Percentiles rank a stretch among this genome's conserved stretches.
Conservation (phyloP, 2,329 filamentous ascomycete genomes). For the Fusarium redolens region DNA sequence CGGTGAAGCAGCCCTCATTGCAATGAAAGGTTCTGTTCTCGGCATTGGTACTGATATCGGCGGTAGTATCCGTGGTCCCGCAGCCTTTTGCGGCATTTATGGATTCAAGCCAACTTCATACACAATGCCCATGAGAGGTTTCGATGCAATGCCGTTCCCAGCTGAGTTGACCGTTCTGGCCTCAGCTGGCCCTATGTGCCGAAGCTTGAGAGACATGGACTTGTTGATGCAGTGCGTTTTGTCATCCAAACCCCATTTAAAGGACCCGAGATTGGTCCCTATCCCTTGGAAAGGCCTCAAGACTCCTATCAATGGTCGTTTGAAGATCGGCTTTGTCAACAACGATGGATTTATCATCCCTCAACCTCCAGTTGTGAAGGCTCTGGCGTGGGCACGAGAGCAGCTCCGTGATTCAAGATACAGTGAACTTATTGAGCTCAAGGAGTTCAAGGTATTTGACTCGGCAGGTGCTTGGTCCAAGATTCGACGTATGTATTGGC, state of each 20-base stretch:
- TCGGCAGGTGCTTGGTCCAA: neutral
- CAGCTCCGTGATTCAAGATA: neutral
- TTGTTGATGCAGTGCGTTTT: neutral
- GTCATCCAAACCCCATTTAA: neutral
- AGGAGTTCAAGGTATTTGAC: neutral
- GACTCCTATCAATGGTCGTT: constrained; percentile 61
- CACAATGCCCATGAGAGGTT: neutral
- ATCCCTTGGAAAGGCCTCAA: constrained; percentile 41
- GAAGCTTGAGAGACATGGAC: constrained; percentile 2
- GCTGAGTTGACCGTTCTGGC: constrained; percentile 47
- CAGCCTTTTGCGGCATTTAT: neutral
- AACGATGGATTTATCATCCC: constrained; percentile 63
- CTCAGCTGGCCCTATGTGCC: neutral
- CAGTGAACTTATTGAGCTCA: neutral
- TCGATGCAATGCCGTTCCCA: constrained; percentile 39
- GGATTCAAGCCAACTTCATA: constrained; percentile 1
- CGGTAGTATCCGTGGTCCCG: neutral
- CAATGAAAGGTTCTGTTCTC: constrained; percentile 40
- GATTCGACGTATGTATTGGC: neutral
- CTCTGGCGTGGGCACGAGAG: constrained; percentile 50
- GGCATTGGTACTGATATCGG: constrained; percentile 1
- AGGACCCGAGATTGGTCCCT: constrained; percentile 41
- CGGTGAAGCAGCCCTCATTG: constrained; percentile 56
- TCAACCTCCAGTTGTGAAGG: constrained; percentile 68
- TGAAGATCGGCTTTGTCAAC: constrained; percentile 50